A percentile compares a stretch with the other conserved stretches of the same genome.
Evolutionary conservation across 768 basidiomycete genomes (phyloP).

Genomic region (Rhizopogon vinicolor): DNA sequence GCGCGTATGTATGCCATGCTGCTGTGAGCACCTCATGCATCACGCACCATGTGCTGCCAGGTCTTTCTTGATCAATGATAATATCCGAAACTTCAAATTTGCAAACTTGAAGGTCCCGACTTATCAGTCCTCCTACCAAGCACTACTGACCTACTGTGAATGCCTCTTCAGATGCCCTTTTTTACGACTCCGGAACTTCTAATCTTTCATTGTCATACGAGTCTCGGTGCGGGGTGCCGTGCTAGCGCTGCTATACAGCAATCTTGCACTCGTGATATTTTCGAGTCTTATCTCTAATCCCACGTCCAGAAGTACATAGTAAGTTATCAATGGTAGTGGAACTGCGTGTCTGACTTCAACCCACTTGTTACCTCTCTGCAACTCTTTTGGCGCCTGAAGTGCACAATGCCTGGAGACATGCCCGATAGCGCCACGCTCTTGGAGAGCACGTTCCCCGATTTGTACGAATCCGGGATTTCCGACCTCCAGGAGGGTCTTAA

Average conservation of each 20-base stretch:
- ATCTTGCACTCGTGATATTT: background rate
- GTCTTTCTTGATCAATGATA: too few species aligned
- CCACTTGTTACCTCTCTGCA: constrained; percentile 2
- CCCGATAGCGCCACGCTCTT: background rate
- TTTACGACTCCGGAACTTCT: too few species aligned
- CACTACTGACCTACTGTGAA: too few species aligned
- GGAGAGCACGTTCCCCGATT: constrained; percentile 40
- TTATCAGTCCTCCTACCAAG: too few species aligned
- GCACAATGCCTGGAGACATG: constrained; percentile 12
- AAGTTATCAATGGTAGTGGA: constrained; percentile 16
- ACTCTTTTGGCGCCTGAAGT: background rate
- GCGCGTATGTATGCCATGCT: too few species aligned
- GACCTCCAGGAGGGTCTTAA: constrained; percentile 54
- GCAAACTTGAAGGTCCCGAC: too few species aligned
- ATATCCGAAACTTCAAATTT: too few species aligned
- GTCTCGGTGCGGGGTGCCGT: background rate
- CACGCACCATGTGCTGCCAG: too few species aligned
- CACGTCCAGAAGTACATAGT: constrained; percentile 10
- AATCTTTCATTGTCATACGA: too few species aligned
- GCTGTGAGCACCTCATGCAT: too few species aligned
- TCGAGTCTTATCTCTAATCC: background rate
- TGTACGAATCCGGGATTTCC: constrained; percentile 56
- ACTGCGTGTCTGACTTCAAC: background rate
- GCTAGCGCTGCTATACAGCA: background rate
- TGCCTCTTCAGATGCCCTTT: too few species aligned